Conservation (phyloP, 371 early-diverging fungal species). For the Ecytonucleospora hepatopenaei region DNA sequence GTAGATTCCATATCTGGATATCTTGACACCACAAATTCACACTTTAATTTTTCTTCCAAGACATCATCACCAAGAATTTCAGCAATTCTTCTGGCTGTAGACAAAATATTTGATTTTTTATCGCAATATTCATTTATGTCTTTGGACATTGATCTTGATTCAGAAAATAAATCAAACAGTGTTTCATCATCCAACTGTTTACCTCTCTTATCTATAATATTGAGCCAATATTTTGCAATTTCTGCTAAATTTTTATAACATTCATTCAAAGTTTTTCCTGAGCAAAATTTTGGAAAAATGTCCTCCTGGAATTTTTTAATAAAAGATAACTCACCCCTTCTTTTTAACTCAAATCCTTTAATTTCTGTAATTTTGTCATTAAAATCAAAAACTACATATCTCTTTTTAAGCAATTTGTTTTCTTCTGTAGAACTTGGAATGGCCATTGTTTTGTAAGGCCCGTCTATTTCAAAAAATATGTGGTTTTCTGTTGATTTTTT, state of each 20-base stretch:
- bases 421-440: slow-evolving; percentile 87
- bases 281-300: slow-evolving; percentile 75
- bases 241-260: slow-evolving; percentile 78
- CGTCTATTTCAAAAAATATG: slow-evolving; percentile 97
- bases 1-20: slow-evolving; percentile 75
- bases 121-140: slow-evolving; percentile 71
- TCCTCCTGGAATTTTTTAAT: slow-evolving; percentile 91
- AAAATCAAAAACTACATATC: slow-evolving; percentile 89
- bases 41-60: slow-evolving; percentile 86
- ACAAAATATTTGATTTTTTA: slow-evolving; percentile 80
- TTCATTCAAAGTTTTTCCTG: slow-evolving; percentile 70
- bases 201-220: slow-evolving; percentile 73
- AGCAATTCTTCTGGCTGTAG: slow-evolving; percentile 80
- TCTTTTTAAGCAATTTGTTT: slow-evolving; percentile 86
- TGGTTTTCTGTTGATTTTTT: slow-evolving; percentile 70
- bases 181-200: slow-evolving; percentile 70
- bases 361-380: slow-evolving; percentile 87
- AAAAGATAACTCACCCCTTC: slow-evolving; percentile 91
- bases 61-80: slow-evolving; percentile 87
- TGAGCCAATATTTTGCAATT: slow-evolving; percentile 84
- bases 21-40: slow-evolving; percentile 80
- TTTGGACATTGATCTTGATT: slow-evolving; percentile 89
- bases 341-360: slow-evolving; percentile 97
- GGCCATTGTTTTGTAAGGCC: slow-evolving; percentile 96
- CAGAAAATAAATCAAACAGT: slow-evolving; percentile 86